Evolutionary conservation across 306 rosid genomes (phyloP).

Genomic region (Cucurbita pepo): DNA sequence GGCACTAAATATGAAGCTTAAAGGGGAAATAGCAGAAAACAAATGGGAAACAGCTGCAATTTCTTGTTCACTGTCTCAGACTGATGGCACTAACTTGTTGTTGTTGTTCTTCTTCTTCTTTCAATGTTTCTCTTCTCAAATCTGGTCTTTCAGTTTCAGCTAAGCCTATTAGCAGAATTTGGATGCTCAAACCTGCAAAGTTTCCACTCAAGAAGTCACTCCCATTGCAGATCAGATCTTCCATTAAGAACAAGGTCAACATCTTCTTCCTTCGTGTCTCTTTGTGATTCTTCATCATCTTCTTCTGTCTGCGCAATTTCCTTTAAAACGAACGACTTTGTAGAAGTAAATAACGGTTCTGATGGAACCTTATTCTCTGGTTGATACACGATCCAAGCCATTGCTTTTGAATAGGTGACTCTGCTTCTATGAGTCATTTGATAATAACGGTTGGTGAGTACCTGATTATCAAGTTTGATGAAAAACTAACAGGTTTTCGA

Average conservation of each 20-base stretch:
- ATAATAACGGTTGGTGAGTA: not conserved
- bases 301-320: not conserved
- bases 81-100: not conserved
- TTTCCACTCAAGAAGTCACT: not conserved
- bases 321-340: not conserved
- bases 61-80: not conserved
- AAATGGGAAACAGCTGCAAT: not conserved
- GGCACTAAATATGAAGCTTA: not conserved
- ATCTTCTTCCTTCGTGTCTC: not conserved
- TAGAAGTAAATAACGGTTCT: not conserved
- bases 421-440: not conserved
- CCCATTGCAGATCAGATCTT: conserved; percentile 9
- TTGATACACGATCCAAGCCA: not conserved
- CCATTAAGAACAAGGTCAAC: conserved; percentile 11
- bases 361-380: not conserved
- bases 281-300: not conserved
- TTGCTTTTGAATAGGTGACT: not conserved
- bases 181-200: not conserved
- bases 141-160: not conserved
- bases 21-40: not conserved
- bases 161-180: not conserved
- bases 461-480: not conserved
- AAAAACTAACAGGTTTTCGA: not conserved
- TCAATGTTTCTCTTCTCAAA: not conserved
- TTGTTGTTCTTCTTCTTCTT: not conserved